These are phyloP conservation scores for Erodium texanum DNA, from an alignment of 441 rosid species.

Conservation along the genomic window DNA sequence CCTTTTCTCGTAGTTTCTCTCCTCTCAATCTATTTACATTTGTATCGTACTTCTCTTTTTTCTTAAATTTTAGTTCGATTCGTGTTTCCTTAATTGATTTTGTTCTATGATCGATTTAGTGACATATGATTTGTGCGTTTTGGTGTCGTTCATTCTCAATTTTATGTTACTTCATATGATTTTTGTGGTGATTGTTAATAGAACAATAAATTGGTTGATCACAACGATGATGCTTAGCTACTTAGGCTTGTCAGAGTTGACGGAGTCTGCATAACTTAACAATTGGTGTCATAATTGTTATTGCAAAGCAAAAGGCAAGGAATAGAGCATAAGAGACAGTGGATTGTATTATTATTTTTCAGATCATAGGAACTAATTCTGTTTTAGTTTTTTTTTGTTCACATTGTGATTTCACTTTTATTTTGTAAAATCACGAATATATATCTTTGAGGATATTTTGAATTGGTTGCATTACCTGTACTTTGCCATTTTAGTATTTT, in stretches of 20 bases:
- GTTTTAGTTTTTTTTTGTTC: no score
- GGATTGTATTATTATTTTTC: no score
- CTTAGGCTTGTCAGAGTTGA: neutral
- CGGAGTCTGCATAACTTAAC: no score
- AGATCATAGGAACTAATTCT: no score
- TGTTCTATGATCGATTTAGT: neutral
- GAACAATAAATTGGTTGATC: neutral
- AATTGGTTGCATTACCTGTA: no score
- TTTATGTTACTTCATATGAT: neutral
- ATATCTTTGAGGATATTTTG: neutral
- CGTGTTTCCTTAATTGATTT: neutral
- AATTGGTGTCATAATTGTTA: no score
- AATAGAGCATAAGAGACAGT: no score
- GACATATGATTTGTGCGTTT: neutral
- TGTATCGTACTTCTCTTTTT: neutral
- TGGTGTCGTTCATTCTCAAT: neutral
- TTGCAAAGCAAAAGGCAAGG: no score
- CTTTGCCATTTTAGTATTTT: no score
- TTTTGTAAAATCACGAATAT: no score
- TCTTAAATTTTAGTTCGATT: neutral
- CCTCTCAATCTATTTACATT: neutral
- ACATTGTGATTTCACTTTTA: no score
- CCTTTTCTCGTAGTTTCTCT: slow-evolving; percentile 38
- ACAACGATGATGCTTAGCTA: neutral
- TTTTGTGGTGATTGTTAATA: neutral